Percentiles rank a stretch among this genome's conserved stretches.
Evolutionary conservation across 2,329 filamentous ascomycete species (phyloP).

Genomic region (Fusarium longipes): DNA sequence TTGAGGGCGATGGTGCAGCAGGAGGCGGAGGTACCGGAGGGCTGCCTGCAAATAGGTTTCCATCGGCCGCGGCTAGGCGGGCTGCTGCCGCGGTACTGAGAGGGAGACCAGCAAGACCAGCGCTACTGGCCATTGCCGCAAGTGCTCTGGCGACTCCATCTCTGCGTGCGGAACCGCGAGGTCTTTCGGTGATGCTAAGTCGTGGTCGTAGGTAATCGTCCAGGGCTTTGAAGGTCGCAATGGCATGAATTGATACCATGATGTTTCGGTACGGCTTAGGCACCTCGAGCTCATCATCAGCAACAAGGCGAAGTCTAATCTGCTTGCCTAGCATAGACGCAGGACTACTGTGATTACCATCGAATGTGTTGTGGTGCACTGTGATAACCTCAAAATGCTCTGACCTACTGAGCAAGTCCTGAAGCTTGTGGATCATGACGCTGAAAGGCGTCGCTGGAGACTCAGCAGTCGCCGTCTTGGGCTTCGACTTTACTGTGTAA

Average conservation of each 20-base stretch:
- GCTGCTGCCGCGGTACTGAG: constrained; percentile 59
- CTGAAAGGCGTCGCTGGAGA: constrained; percentile 87
- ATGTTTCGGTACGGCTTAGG: constrained; percentile 90
- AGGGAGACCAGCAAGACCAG: constrained; percentile 71
- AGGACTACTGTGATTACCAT: constrained; percentile 89
- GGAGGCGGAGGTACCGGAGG: constrained; percentile 54
- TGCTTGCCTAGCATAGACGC: constrained; percentile 98
- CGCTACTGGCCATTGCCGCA: constrained; percentile 80
- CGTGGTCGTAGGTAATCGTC: constrained; percentile 95
- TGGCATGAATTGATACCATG: constrained; percentile 98
- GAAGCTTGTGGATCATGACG: constrained; percentile 90
- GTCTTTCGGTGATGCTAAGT: constrained; percentile 81
- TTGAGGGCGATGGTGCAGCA: constrained; percentile 54
- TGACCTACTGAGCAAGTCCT: constrained; percentile 93
- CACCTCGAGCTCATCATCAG: constrained; percentile 91
- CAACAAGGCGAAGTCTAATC: constrained; percentile 86
- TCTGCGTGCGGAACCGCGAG: constrained; percentile 66
- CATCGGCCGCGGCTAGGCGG: constrained; percentile 57
- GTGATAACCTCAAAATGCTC: constrained; percentile 99
- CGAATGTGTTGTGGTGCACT: constrained; percentile 90
- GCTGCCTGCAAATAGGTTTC: constrained; percentile 51
- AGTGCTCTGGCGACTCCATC: constrained; percentile 75
- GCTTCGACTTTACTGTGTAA: constrained; percentile 72
- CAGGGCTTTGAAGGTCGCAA: constrained; percentile 95
- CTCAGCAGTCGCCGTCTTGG: constrained; percentile 71